Evolutionary conservation across 2,329 filamentous ascomycete genomes (phyloP), one percentile per base, ranked within the genome.

Genomic region (Alternaria sp.): DNA sequence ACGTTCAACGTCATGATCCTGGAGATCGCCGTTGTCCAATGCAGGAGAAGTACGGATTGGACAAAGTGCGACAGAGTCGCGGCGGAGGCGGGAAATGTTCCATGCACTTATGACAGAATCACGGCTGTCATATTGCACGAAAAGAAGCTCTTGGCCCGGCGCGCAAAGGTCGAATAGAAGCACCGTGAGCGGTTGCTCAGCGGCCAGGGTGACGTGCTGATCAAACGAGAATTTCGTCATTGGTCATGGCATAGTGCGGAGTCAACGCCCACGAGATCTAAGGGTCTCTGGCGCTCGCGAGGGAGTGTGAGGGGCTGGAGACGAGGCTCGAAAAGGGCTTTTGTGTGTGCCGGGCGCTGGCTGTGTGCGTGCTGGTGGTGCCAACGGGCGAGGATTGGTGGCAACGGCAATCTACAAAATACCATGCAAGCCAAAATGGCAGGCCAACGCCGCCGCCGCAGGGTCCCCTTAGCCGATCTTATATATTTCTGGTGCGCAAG

Each of bases 381-480:
- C 40, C 50, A 55, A 40, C 23, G 51, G 56, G 32, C 19, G 49
- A 23, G 47, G 56, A 54, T 44, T 54, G 56, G 59, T 40, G 46
- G 55, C 61, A 60, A 59, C 57, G 59, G 60, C 57, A 28, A 43
- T 49, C 43, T 30, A 28, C 13, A 21, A 58, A 58, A 58, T 58
- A 43, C 45, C 54, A 51, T 52, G 40, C 54, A 50, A 47, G 54
- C 45, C 23, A 56, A 55, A 61, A 68, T 52, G 50, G 55, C 66
- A 73, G 50, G 65, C 57, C 47, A 32, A 59, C 57, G 64, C 59
- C 19, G 59, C 46, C 47, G 54, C 54, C 54, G 69, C 71, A 74
- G 74, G 72, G 74, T 71, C 71, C 70, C 58, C 66, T 67, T 61
- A 54, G 74, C 65, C 68, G 72, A 76, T 76, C 74, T 51, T 61